Conservation (phyloP, 2,329 filamentous ascomycete genomes). For the Trichophyton rubrum region DNA sequence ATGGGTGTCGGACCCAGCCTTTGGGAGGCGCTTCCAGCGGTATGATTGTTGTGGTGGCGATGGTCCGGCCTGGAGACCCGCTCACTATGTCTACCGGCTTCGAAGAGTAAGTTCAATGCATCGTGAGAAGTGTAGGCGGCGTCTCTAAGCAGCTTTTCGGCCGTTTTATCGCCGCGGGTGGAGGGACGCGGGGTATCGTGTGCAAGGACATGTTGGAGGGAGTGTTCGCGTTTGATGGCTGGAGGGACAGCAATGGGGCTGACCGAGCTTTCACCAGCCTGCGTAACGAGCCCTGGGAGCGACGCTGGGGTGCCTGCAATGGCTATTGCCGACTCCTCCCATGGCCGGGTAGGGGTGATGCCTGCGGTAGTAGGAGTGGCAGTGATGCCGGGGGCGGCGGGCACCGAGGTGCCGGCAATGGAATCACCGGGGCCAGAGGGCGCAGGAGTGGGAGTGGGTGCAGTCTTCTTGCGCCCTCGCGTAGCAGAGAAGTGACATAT, state of each 20-base stretch:
- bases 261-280: neutral
- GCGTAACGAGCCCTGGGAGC: neutral
- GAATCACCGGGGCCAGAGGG: neutral
- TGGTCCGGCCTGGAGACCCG: constrained; percentile 6
- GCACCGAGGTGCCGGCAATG: neutral
- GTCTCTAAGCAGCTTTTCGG: constrained; percentile 14
- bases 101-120: constrained; percentile 14
- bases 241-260: neutral
- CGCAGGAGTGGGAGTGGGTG: neutral
- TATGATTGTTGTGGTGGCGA: neutral
- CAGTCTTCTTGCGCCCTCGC: constrained; percentile 14
- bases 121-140: constrained; percentile 16
- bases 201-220: neutral
- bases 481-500: constrained; percentile 16
- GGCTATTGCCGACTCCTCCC: constrained; percentile 1
- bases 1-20: constrained; percentile 3
- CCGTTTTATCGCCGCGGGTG: constrained; percentile 6
- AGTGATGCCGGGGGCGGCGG: neutral
- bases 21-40: neutral
- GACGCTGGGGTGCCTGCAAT: neutral
- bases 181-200: neutral
- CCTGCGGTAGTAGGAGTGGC: neutral
- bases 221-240: constrained; percentile 2
- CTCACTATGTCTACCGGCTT: constrained; percentile 16
- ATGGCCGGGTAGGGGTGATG: constrained; percentile 2